Evolutionary conservation across 139 green algal species (phyloP).

Genomic region (Pycnococcus provasolii): DNA sequence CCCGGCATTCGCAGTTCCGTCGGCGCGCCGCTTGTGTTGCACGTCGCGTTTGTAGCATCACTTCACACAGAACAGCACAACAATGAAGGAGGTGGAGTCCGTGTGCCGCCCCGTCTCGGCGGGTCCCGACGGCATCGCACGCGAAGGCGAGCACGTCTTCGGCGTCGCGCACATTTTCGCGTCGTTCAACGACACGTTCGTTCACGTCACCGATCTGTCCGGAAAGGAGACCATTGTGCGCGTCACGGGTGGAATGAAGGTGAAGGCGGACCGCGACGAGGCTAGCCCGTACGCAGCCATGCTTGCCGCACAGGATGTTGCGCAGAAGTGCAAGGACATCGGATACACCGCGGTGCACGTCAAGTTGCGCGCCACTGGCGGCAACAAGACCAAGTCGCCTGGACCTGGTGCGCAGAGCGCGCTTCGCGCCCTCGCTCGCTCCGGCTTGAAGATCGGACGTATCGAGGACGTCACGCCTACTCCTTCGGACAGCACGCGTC

Average conservation of each 20-base stretch:
- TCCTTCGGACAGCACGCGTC: conserved; percentile 85
- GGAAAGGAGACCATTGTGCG: conserved; percentile 93
- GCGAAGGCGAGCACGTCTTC: conserved; percentile 95
- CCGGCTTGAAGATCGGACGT: conserved; percentile 97
- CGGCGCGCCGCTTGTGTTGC: too few species aligned
- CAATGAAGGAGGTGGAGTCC: too few species aligned
- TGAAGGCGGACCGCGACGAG: conserved; percentile 99
- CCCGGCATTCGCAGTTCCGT: too few species aligned
- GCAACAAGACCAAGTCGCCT: conserved; percentile 98
- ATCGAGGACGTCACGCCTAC: conserved; percentile 99
- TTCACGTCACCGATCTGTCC: conserved; percentile 98
- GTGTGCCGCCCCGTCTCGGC: too few species aligned
- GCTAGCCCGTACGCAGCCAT: conserved; percentile 98
- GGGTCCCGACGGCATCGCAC: conserved; percentile 24
- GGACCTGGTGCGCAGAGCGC: conserved; percentile 94
- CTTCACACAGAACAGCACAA: too few species aligned
- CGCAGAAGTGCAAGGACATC: conserved; percentile 92
- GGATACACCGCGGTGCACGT: conserved; percentile 96
- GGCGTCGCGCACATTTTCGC: conserved; percentile 99
- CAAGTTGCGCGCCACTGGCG: conserved; percentile 95
- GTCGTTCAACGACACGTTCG: conserved; percentile 99
- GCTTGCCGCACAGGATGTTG: conserved; percentile 98
- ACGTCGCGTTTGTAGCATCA: too few species aligned
- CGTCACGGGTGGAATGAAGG: conserved; percentile 98
- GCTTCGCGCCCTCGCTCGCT: conserved; percentile 90